Percentiles rank a stretch among this genome's conserved stretches.
Conservation (phyloP, 2,329 filamentous ascomycete genomes). For the Arthrobotrys sinensis region DNA sequence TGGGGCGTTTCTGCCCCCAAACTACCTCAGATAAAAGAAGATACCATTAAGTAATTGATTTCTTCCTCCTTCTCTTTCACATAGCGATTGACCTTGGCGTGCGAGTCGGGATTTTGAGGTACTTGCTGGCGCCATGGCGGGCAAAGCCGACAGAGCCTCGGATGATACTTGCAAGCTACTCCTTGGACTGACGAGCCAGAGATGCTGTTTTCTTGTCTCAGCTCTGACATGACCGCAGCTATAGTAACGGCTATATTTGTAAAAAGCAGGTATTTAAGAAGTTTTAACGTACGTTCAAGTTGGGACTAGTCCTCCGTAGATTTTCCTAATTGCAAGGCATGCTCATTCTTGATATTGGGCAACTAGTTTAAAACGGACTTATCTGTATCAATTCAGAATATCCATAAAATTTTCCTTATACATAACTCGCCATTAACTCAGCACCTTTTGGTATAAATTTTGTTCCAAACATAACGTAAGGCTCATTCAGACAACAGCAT, state of each 20-base stretch:
- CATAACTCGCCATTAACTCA: too few species aligned
- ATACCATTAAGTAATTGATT: slow-evolving; percentile 26
- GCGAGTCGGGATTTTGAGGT: neutral
- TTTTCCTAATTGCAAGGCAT: too few species aligned
- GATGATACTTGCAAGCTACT: slow-evolving; percentile 6
- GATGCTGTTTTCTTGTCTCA: neutral
- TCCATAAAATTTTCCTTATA: too few species aligned
- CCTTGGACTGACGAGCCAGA: neutral
- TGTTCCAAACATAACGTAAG: too few species aligned
- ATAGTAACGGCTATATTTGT: too few species aligned
- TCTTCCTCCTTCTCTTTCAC: neutral
- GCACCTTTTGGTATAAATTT: too few species aligned
- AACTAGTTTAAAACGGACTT: too few species aligned
- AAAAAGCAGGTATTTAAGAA: too few species aligned
- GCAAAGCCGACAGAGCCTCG: neutral
- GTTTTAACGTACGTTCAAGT: too few species aligned
- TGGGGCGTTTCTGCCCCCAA: neutral
- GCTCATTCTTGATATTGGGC: too few species aligned
- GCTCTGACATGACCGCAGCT: neutral
- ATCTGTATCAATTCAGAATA: too few species aligned
- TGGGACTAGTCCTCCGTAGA: too few species aligned
- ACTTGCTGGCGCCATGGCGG: neutral
- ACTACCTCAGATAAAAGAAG: neutral
- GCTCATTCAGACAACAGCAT: neutral
- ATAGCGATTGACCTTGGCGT: neutral